Conservation (phyloP, 2,329 filamentous ascomycete species). For the Xylaria multiplex region DNA sequence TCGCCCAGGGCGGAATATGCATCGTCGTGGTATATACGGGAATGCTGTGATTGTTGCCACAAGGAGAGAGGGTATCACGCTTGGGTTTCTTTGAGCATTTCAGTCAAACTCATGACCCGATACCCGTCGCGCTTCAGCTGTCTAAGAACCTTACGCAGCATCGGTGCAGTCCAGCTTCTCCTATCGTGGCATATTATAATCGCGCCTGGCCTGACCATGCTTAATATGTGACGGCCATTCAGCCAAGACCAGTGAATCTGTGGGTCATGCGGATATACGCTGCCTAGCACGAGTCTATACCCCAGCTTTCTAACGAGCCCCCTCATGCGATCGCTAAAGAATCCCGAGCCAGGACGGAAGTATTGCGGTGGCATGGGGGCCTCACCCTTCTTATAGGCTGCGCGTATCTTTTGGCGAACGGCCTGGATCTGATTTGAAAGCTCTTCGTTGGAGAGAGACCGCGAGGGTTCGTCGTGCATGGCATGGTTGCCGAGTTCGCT, state of each 20-base stretch:
- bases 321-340: slow-evolving; percentile 80
- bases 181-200: slow-evolving; percentile 90
- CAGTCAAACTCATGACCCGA: slow-evolving; percentile 74
- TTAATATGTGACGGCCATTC: slow-evolving; percentile 82
- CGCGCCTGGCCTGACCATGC: slow-evolving; percentile 78
- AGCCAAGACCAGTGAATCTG: slow-evolving; percentile 75
- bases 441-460: slow-evolving; percentile 65
- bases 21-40: neutral
- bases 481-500: slow-evolving; percentile 88
- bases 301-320: slow-evolving; percentile 67
- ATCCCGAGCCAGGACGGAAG: slow-evolving; percentile 85
- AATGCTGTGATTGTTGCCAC: neutral
- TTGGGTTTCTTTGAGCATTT: slow-evolving; percentile 63
- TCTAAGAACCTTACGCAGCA: slow-evolving; percentile 78
- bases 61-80: neutral
- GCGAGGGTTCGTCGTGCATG: slow-evolving; percentile 84
- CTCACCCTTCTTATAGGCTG: slow-evolving; percentile 50
- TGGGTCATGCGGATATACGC: slow-evolving; percentile 91
- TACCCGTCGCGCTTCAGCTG: slow-evolving; percentile 77
- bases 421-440: slow-evolving; percentile 70
- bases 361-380: slow-evolving; percentile 62
- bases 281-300: slow-evolving; percentile 80
- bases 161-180: slow-evolving; percentile 82
- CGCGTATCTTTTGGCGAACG: slow-evolving; percentile 61
- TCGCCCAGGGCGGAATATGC: neutral